Conservation (phyloP, 2,329 filamentous ascomycete species). For the Colletotrichum godetiae region DNA sequence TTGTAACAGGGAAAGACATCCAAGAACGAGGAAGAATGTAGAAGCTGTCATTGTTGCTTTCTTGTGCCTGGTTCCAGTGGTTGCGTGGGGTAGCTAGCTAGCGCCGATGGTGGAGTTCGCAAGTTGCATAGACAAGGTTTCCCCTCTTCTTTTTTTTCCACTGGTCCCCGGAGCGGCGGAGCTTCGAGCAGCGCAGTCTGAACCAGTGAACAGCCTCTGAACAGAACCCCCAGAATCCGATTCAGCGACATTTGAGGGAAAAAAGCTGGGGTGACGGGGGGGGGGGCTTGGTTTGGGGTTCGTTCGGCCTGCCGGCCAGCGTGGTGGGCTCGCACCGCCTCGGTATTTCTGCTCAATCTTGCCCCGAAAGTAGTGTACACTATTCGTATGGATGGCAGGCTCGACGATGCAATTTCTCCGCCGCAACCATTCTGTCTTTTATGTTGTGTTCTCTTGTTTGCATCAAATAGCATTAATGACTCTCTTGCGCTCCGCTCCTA, state of each 20-base stretch:
- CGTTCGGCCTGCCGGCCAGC: neutral
- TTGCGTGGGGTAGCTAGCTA: slow-evolving; percentile 18
- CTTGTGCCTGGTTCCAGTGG: neutral
- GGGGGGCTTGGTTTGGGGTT: too few species aligned
- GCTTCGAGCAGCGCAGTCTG: neutral
- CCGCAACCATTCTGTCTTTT: neutral
- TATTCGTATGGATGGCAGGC: neutral
- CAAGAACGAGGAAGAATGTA: neutral
- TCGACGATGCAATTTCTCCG: slow-evolving; percentile 18
- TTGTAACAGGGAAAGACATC: neutral
- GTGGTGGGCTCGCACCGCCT: slow-evolving; percentile 3
- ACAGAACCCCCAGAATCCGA: neutral
- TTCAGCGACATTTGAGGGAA: neutral
- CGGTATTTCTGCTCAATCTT: slow-evolving; percentile 29
- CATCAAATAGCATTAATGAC: neutral
- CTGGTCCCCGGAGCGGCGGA: neutral
- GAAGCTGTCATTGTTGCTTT: neutral
- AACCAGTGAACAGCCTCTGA: neutral
- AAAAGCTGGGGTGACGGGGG: neutral
- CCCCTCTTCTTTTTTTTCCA: neutral
- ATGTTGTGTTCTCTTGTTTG: too few species aligned
- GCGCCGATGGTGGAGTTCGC: neutral
- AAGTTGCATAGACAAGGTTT: neutral
- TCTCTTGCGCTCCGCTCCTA: neutral
- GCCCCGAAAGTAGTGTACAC: slow-evolving; percentile 4